A percentile compares a stretch with the other conserved stretches of the same genome.
phyloP scores from a whole-genome alignment of 148 eudicot genomes.

The Rhododendron griersonianum region DNA sequence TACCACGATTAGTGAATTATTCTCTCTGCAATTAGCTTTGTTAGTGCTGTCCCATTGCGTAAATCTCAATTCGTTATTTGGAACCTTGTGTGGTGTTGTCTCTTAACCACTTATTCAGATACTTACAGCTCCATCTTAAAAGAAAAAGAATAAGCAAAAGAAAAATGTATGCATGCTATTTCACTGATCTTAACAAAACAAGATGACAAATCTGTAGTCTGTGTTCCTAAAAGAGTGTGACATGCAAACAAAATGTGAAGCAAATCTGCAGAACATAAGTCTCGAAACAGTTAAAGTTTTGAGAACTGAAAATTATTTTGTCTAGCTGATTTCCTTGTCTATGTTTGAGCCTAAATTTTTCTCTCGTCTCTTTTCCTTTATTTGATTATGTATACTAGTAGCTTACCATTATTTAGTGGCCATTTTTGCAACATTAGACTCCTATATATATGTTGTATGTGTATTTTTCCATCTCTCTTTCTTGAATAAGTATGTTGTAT shows the following conservation, averaged over 20 bases:
- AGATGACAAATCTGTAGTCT: too few relatives aligned
- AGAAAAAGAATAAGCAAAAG: too few relatives aligned
- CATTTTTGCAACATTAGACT: too few relatives aligned
- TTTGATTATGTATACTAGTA: too few relatives aligned
- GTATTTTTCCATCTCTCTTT: not conserved
- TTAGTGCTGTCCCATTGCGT: not conserved
- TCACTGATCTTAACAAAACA: too few relatives aligned
- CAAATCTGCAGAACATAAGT: too few relatives aligned
- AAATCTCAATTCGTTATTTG: not conserved
- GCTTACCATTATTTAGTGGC: too few relatives aligned
- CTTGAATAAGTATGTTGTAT: not conserved
- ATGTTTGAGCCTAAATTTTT: too few relatives aligned
- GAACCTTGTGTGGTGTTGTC: not conserved
- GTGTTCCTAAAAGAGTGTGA: too few relatives aligned
- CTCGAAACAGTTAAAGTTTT: not conserved
- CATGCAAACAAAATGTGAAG: too few relatives aligned
- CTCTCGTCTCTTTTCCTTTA: too few relatives aligned
- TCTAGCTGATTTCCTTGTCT: not conserved
- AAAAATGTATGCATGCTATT: too few relatives aligned
- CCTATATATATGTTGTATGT: not conserved
- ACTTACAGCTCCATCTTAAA: not conserved
- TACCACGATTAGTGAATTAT: not conserved
- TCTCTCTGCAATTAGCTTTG: not conserved
- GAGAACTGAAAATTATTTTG: not conserved
- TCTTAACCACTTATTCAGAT: not conserved